Percentiles rank a stretch among this genome's conserved stretches.
phyloP scores from a whole-genome alignment of 805 yeast species.

The Maudiozyma barnettii region DNA sequence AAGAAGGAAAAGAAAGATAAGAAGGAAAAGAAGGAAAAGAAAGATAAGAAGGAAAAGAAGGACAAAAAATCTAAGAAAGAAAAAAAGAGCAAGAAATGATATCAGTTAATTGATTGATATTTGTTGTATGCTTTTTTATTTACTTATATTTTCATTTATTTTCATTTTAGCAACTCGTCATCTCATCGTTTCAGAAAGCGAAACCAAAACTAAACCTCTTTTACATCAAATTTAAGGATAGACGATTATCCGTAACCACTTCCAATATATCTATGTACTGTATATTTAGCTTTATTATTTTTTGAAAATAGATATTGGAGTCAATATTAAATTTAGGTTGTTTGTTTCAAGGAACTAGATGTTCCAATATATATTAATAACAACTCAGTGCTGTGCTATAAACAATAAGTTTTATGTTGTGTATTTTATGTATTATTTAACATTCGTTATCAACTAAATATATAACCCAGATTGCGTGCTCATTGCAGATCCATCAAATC shows the following conservation, averaged over 20 bases:
- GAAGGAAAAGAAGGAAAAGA: constrained; percentile 42
- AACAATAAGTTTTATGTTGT: constrained; percentile 1
- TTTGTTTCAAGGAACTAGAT: neutral
- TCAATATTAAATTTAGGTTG: constrained; percentile 1
- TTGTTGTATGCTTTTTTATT: neutral
- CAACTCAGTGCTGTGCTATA: neutral
- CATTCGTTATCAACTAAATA: constrained; percentile 8
- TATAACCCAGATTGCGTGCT: constrained; percentile 28
- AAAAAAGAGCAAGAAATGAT: constrained; percentile 33
- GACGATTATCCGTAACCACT: neutral
- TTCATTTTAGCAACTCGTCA: neutral
- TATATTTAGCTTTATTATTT: constrained; percentile 19
- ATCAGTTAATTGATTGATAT: neutral
- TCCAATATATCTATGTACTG: constrained; percentile 18
- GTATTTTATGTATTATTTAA: too few relatives aligned
- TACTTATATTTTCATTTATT: neutral
- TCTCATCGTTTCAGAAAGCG: neutral
- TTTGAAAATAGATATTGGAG: constrained; percentile 2
- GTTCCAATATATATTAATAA: neutral
- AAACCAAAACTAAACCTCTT: neutral
- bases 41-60: constrained; percentile 41
- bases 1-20: constrained; percentile 40
- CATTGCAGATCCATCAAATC: constrained; percentile 20
- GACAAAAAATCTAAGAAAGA: constrained; percentile 44
- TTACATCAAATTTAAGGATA: neutral